Percentiles rank a stretch among this genome's conserved stretches.
Evolutionary conservation across 768 basidiomycete genomes (phyloP).

Genomic region (Russula griseocarnosa): DNA sequence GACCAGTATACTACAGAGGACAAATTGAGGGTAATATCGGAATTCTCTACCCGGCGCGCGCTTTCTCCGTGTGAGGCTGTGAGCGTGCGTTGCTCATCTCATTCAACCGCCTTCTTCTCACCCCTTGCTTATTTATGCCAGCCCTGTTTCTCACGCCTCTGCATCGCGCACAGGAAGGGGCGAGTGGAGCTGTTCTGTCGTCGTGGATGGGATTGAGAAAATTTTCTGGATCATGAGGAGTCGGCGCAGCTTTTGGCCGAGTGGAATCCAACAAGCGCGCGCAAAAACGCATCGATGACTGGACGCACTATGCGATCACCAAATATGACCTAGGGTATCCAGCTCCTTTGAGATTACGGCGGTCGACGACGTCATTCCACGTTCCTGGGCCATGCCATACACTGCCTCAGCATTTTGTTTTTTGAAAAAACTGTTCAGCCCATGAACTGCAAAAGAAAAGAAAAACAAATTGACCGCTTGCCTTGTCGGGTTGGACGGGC

Average conservation of each 20-base stretch:
- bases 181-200: background rate
- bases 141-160: background rate
- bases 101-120: background rate
- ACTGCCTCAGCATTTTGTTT: background rate
- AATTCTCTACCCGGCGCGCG: background rate
- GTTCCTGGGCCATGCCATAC: constrained; percentile 19
- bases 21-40: background rate
- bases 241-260: constrained; percentile 3
- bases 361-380: constrained; percentile 16
- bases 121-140: background rate
- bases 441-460: background rate
- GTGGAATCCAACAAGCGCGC: background rate
- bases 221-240: background rate
- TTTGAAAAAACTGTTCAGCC: background rate
- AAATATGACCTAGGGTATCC: background rate
- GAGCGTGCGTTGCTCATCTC: too few relatives aligned
- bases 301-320: background rate
- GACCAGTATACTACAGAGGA: background rate
- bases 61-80: background rate
- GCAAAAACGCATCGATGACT: background rate
- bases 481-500: background rate
- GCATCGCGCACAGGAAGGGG: background rate
- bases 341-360: constrained; percentile 5
- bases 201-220: background rate
- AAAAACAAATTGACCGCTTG: background rate